Evolutionary conservation across 495 filamentous ascomycete species (phyloP).

Genomic region (Halenospora varia): DNA sequence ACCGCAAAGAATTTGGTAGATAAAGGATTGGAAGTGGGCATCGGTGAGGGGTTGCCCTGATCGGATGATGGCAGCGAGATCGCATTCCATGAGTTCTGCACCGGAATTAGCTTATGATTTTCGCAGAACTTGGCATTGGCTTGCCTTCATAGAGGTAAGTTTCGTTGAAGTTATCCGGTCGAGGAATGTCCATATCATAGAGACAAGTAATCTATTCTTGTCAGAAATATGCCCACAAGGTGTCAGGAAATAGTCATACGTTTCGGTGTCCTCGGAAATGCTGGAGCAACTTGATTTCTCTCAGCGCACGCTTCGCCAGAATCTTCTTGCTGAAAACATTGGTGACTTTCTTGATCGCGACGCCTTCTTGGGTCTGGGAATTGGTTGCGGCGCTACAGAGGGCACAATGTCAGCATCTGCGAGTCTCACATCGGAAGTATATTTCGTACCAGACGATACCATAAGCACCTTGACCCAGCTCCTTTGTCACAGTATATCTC

Average conservation of each 20-base stretch:
- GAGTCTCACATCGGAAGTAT: background rate
- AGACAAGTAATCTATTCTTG: conserved; percentile 86
- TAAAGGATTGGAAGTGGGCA: conserved; percentile 93
- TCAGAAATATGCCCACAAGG: conserved; percentile 11
- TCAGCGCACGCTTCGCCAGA: conserved; percentile 90
- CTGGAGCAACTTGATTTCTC: conserved; percentile 97
- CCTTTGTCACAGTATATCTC: conserved; percentile 97
- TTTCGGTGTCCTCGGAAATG: conserved; percentile 83
- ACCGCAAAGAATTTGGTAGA: conserved; percentile 92
- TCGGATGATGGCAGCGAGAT: conserved; percentile 95
- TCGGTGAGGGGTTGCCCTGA: conserved; percentile 95
- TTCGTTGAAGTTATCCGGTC: conserved; percentile 98
- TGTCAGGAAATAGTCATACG: conserved; percentile 30
- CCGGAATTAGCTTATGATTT: conserved; percentile 15
- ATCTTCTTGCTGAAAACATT: conserved; percentile 99
- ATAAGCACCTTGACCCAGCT: conserved; percentile 95
- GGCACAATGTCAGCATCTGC: conserved; percentile 11
- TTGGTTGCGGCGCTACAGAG: conserved; percentile 80
- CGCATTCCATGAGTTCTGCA: conserved; percentile 97
- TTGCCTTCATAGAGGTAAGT: conserved; percentile 97
- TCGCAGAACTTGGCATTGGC: conserved; percentile 7
- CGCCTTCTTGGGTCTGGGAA: conserved; percentile 85
- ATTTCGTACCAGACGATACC: conserved; percentile 91
- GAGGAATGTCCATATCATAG: conserved; percentile 99
- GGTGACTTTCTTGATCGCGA: conserved; percentile 98